Evolutionary conservation across 176 grass and related monocot species (phyloP).

Genomic region (Rhipidocladum racemiflorum): DNA sequence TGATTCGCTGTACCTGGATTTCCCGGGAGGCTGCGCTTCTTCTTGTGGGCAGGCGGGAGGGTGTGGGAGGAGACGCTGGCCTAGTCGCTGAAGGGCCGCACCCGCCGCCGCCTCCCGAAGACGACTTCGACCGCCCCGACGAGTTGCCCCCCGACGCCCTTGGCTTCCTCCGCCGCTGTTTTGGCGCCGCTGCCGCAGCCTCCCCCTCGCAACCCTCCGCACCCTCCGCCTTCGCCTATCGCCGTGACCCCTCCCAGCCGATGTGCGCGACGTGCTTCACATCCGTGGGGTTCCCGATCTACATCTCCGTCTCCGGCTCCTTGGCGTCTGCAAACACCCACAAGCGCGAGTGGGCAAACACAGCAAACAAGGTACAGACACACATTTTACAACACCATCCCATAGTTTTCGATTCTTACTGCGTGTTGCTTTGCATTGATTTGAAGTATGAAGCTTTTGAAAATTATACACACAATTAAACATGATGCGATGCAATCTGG

Average conservation of each 20-base stretch:
- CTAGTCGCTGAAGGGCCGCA: background rate
- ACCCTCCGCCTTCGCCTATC: background rate
- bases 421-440: conserved; percentile 2
- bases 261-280: conserved; percentile 98
- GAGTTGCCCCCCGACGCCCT: conserved; percentile 31
- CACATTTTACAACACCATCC: background rate
- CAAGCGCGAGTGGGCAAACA: background rate
- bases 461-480: background rate
- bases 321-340: conserved; percentile 41
- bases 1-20: conserved; percentile 65
- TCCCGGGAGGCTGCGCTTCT: conserved; percentile 89
- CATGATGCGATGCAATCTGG: background rate
- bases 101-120: conserved; percentile 19
- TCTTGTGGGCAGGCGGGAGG: conserved; percentile 58
- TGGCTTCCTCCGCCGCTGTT: conserved; percentile 50
- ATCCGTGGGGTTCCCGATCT: conserved; percentile 89
- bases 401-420: background rate
- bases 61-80: conserved; percentile 60
- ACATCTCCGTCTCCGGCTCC: conserved; percentile 85
- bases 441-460: background rate
- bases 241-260: conserved; percentile 63
- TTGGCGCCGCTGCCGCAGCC: conserved; percentile 14
- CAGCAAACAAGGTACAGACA: conserved; percentile 19
- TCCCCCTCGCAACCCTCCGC: conserved; percentile 42
- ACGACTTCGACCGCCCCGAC: conserved; percentile 39